Base-by-base conservation (phyloP, 1,284 basidiomycete genomes). In the Volvariella volvacea region DNA sequence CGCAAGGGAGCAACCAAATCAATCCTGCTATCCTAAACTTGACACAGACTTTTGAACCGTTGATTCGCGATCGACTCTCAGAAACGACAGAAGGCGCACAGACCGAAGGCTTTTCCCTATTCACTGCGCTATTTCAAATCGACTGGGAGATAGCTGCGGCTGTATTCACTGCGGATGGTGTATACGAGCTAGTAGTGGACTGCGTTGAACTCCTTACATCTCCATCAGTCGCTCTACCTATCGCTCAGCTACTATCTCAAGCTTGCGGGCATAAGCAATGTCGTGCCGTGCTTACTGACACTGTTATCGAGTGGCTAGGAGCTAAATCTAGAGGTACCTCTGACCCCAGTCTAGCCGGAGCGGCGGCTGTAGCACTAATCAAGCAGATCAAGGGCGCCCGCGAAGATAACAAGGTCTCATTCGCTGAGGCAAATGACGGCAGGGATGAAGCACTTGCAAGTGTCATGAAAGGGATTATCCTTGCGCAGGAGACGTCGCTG, bases 51-150 rank as follows among this genome's bases (percentile, higher is more conserved):
- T 78, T 88, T 50, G 64, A 70, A 16, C 69, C 74, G 22, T 54
- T 65, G 0, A 59, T 82, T 22, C 48, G 70, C 2, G 60, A 65
- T 22, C 67, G 66, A 40, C 63, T 88, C 9, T 66, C 73, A 32
- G 79, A 82, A 41, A 71, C 73, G 3, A 66, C 70, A 30, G 80
- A 84, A 56, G 52, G 57, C 39, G 65, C 65, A 22, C 60, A 78
- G 20, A 60, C 81, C 15, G 64, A 64, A 10, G 77, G 76, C 4
- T 63, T 85, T 31, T 74, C 76, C 0, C 81, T 88, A 56, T 67
- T 90, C 38, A 66, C 73, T 10, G 84, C 84, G 0, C 63, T 92
- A 20, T 87, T 90, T 55, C 85, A 89, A 58, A 78, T 90, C 30
- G 85, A 89, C 53, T 76, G 79, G 61, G 63, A 71, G 42, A 65